Base-by-base conservation (phyloP, 441 rosid species). In the Erysimum cheiri region DNA sequence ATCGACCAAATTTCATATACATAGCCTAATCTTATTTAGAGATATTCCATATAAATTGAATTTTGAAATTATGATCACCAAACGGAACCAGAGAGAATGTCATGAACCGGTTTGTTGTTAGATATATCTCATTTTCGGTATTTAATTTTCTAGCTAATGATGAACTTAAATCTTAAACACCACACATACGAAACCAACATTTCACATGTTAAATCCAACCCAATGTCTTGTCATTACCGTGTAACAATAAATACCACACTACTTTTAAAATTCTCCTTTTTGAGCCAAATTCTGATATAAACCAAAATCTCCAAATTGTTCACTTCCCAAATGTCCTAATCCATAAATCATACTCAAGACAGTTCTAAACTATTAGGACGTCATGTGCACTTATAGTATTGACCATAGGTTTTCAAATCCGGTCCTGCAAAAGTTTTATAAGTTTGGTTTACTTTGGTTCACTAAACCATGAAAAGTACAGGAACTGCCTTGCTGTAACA, bases 391-490 rank as follows among this genome's bases (percentile, higher is more conserved):
- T 2, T 22, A 22, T 22, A 26, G 37, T 29, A 10, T 9, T 54
- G 59, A 8, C 8, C 8, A 33, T 55, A 31, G 36, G 28, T 5
- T n/a, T 48, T 70, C 14, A 60, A 68, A 13, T 32, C 24, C 5
- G 41, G 41, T 55, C 50, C 10, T 14, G 5, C 64, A 22, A 64
- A 47, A 40, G 2, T 22, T 22, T 22, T 2, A 22, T 22, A 1
- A 22, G 24, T 22, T 22, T 22, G 24, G 2, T 39, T 41, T 40
- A 2, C 9, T 22, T 57, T 50, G 56, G 72, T 52, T 67, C 41
- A 73, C 39, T 67, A 73, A 60, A 67, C 36, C 49, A 35, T 60
- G 57, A 67, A 63, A 35, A 52, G 29, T 60, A 67, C 77, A 73
- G 14, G 52, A 50, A 60, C 8, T 60, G 17, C 60, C 57, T 67